Evolutionary conservation across 2,329 filamentous ascomycete species (phyloP).

Genomic region (Ceratocystis alfenasii): DNA sequence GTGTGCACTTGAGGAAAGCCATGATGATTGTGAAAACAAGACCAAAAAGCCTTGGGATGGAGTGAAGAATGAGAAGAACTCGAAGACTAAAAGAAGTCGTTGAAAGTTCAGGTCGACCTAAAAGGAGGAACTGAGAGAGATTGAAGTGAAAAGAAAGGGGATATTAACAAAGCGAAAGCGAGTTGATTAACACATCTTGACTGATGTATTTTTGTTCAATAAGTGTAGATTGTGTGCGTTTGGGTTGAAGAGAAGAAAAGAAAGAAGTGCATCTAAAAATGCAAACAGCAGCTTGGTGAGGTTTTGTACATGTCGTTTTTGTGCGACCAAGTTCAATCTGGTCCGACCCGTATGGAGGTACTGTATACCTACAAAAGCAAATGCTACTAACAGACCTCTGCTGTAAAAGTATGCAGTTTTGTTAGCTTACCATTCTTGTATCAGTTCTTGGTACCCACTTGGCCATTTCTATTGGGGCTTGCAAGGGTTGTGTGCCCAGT

Average conservation of each 20-base stretch:
- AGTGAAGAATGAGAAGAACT: slow-evolving; percentile 51
- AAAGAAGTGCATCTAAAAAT: background rate
- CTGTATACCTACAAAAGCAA: background rate
- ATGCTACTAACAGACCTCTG: background rate
- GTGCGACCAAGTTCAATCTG: background rate
- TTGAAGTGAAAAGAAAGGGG: background rate
- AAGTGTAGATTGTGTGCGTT: slow-evolving; percentile 1
- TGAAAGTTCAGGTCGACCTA: slow-evolving; percentile 56
- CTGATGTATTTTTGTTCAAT: slow-evolving; percentile 26
- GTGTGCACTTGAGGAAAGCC: slow-evolving; percentile 58
- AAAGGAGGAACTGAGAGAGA: slow-evolving; percentile 35
- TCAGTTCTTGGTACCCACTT: background rate
- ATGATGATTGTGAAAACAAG: slow-evolving; percentile 66
- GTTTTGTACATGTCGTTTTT: slow-evolving; percentile 1
- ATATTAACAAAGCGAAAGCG: slow-evolving; percentile 17
- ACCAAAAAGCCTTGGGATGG: slow-evolving; percentile 54
- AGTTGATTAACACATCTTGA: slow-evolving; percentile 51
- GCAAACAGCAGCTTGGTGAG: background rate
- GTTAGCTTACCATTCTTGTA: background rate
- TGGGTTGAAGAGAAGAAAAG: slow-evolving; percentile 4
- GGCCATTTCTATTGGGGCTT: background rate
- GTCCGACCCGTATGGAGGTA: background rate
- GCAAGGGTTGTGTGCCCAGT: slow-evolving; percentile 4
- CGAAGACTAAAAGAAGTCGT: slow-evolving; percentile 34
- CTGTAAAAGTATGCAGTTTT: background rate